Percentiles rank a stretch among this genome's conserved stretches.
Conservation (phyloP, 257 asterid species). For the Nicotiana tabacum region DNA sequence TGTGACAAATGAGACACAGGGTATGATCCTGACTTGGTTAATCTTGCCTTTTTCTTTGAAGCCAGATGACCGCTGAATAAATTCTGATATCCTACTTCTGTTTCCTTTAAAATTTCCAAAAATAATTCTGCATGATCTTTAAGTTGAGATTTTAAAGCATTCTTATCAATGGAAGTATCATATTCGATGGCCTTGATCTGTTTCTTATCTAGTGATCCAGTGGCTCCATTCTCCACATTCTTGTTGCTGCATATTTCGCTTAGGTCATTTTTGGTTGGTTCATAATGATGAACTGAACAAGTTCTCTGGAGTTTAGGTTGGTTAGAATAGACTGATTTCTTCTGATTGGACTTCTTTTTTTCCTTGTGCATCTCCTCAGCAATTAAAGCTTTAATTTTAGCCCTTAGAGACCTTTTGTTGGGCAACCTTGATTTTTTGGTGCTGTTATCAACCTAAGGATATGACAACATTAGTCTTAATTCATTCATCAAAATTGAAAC, state of each 20-base stretch:
- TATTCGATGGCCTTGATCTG: not conserved
- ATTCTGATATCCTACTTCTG: conserved; percentile 28
- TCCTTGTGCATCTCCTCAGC: conserved; percentile 34
- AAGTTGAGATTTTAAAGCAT: conserved; percentile 29
- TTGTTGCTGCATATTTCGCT: conserved; percentile 31
- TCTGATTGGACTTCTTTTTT: conserved; percentile 11
- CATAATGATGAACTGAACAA: conserved; percentile 61
- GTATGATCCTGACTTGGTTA: conserved; percentile 64
- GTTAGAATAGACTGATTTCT: conserved; percentile 18
- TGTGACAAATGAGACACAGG: conserved; percentile 36
- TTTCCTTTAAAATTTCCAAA: conserved; percentile 26
- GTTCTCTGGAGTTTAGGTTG: conserved; percentile 40
- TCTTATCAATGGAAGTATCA: conserved; percentile 5
- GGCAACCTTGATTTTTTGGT: conserved; percentile 15
- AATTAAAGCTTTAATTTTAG: conserved; percentile 49
- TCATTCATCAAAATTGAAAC: not conserved
- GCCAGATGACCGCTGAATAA: conserved; percentile 27
- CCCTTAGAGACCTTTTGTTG: conserved; percentile 50
- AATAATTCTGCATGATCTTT: conserved; percentile 49
- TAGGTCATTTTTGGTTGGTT: conserved; percentile 27
- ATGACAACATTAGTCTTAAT: not conserved
- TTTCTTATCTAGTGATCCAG: conserved; percentile 16
- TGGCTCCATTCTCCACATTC: conserved; percentile 15
- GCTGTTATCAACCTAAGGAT: conserved; percentile 32
- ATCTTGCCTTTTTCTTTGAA: conserved; percentile 23